These are phyloP conservation scores for Yamadazyma endophytica DNA, from an alignment of 805 yeast species.

Conservation along the genomic window DNA sequence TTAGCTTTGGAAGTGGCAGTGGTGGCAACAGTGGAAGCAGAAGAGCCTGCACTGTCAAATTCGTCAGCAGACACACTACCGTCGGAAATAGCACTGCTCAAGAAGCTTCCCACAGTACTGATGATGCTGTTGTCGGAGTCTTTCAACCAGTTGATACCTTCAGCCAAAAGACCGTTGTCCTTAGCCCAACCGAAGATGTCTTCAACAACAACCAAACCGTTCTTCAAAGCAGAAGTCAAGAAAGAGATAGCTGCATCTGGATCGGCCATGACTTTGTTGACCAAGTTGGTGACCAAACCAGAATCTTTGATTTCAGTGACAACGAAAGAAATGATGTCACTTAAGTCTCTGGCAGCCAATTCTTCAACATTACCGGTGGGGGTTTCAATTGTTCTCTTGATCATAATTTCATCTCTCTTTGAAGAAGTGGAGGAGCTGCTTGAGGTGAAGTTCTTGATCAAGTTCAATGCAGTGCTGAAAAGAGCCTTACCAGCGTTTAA, in stretches of 20 bases:
- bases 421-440: conserved; percentile 13
- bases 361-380: conserved; percentile 20
- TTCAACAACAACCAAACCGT: conserved; percentile 29
- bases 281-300: conserved; percentile 26
- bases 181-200: conserved; percentile 37
- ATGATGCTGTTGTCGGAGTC: conserved; percentile 14
- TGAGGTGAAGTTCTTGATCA: conserved; percentile 16
- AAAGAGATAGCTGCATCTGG: conserved; percentile 30
- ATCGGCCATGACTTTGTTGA: conserved; percentile 33
- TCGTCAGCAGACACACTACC: conserved; percentile 22
- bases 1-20: conserved; percentile 7
- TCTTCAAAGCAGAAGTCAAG: conserved; percentile 28
- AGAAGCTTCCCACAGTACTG: conserved; percentile 15
- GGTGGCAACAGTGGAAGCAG: conserved; percentile 16
- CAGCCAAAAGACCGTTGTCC: conserved; percentile 27
- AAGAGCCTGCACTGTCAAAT: conserved; percentile 7
- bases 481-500: conserved; percentile 29
- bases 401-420: conserved; percentile 12
- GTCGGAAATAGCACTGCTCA: conserved; percentile 20
- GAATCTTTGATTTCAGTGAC: conserved; percentile 28
- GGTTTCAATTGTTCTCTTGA: conserved; percentile 10
- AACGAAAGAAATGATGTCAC: conserved; percentile 22
- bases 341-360: conserved; percentile 34
- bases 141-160: conserved; percentile 25
- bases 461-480: conserved; percentile 27